Evolutionary conservation across 1,284 basidiomycete genomes (phyloP).

Genomic region (Moesziomyces globuligerus): DNA sequence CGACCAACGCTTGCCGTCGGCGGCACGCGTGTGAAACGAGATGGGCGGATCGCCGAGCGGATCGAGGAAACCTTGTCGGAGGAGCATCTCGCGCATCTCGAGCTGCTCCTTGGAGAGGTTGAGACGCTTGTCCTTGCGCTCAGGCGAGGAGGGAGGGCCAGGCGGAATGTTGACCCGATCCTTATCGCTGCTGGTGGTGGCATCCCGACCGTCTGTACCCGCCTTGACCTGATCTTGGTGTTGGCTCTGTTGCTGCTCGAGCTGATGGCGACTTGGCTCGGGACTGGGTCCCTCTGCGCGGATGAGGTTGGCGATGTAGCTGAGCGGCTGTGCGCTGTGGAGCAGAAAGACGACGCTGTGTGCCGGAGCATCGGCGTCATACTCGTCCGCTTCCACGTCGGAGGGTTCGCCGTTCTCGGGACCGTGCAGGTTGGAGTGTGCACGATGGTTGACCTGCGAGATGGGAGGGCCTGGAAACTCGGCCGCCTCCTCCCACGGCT

Average conservation of each 20-base stretch:
- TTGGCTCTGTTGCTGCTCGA: constrained; percentile 6
- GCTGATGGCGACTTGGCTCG: constrained; percentile 34
- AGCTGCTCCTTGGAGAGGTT: constrained; percentile 29
- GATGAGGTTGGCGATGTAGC: constrained; percentile 57
- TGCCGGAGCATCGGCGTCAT: constrained; percentile 55
- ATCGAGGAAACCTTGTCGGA: constrained; percentile 46
- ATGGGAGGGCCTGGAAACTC: constrained; percentile 39
- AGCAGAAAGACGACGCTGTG: constrained; percentile 59
- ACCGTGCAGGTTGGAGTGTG: constrained; percentile 36
- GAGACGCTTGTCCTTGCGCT: constrained; percentile 38
- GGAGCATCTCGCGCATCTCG: constrained; percentile 40
- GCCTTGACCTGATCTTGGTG: neutral
- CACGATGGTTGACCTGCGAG: constrained; percentile 39
- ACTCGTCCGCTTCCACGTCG: constrained; percentile 48
- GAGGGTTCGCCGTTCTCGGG: constrained; percentile 49
- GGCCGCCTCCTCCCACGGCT: constrained; percentile 43
- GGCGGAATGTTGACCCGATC: constrained; percentile 21
- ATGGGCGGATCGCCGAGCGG: constrained; percentile 55
- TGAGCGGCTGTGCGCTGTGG: constrained; percentile 56
- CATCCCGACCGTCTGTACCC: neutral
- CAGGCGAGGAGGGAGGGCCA: constrained; percentile 28
- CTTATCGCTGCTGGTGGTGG: neutral
- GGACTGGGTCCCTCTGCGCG: constrained; percentile 56
- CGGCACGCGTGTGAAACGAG: constrained; percentile 54
- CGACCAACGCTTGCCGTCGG: constrained; percentile 58